Evolutionary conservation across 495 filamentous ascomycete species (phyloP), one percentile per base, ranked within the genome.

Genomic region (Sordaria brevicollis): DNA sequence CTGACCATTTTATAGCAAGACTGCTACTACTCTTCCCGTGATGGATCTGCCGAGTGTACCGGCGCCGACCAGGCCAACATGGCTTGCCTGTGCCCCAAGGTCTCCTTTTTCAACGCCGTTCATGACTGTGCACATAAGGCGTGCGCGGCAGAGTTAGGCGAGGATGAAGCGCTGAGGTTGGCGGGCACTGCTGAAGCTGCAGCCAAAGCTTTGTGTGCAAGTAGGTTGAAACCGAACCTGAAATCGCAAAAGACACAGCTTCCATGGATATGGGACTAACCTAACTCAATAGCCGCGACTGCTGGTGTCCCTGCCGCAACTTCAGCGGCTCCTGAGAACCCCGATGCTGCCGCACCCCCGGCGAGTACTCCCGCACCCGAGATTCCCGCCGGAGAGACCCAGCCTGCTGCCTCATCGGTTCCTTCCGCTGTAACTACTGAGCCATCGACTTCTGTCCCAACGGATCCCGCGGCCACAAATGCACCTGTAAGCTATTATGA

Each of bases 201-300:
- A 2, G 77, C 39, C 0, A n/a, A 25, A 5, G 70, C 73, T 8
- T 25, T 76, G 19, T 83, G 82, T 70, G 76, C 78, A 67, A 71
- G 81, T 83, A 70, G 79, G 81, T 74, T 49, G 68, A 19, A 35
- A 35, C 6, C 35, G 33, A 39, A 68, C 35, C 35, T 67, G 17
- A 19, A n/a, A 57, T 31, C 21, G 5, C 11, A 4, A 31, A 57
- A 29, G 49, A 57, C 25, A 57, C 39, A 6, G 29, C 11, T 13
- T 66, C 7, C 8, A 62, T 29, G 34, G 35, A 35, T 8, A 29
- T 11, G 35, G 54, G 7, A 33, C 31, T 39, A 33, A 3, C 65
- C 31, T 39, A 31, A 15, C 4, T 25, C 15, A 6, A 49, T 43
- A 25, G 65, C 41, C 34, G 5, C 8, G 5, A 65, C 35, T 57